Evolutionary conservation across 1,284 basidiomycete species (phyloP), one percentile per base, ranked within the genome.

Genomic region (Microbotryum lychnidis-dioicae): DNA sequence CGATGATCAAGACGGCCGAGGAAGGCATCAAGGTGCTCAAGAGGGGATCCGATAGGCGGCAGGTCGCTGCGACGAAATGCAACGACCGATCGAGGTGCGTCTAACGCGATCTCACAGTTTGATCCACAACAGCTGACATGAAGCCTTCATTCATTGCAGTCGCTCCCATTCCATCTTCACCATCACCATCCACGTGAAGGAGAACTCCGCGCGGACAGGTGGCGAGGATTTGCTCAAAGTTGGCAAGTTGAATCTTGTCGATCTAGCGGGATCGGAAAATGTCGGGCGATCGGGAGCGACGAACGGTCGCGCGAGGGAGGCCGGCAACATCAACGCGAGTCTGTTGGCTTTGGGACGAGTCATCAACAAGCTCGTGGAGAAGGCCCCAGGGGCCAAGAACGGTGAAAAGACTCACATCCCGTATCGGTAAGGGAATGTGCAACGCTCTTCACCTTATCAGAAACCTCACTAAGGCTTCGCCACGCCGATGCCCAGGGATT

Each of bases 321-420:
- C 96, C 2, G 96, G 96, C 9, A 96, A 96, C 88, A 99, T 99
- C 76, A 99, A 99, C 73, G 91, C 97, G 77, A 96, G 91, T 73
- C 79, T 99, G 46, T 79, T 99, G 7, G 97, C 96, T 23, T 84
- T 99, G 16, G 96, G 96, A 1, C 81, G 96, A 50, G 96, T 99
- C 52, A 98, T 99, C 74, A 97, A 94, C 69, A 91, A 91, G 9
- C 82, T 99, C 45, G 94, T 97, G 55, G 94, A 97, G 71, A 88
- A 86, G 72, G 60, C 33, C 37, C 53, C 57, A 2, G 45, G 50
- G 29, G 21, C 50, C 37, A 64, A 65, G 61, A 42, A 1, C 18
- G 37, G 37, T 12, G 37, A 42, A 4, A 56, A 63, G 50, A 56
- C 29, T 79, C 84, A 54, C 92, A 98, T 76, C 54, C 96, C 96